Evolutionary conservation across 164 flowering plant genomes (phyloP).

Genomic region (Macadamia tetraphylla): DNA sequence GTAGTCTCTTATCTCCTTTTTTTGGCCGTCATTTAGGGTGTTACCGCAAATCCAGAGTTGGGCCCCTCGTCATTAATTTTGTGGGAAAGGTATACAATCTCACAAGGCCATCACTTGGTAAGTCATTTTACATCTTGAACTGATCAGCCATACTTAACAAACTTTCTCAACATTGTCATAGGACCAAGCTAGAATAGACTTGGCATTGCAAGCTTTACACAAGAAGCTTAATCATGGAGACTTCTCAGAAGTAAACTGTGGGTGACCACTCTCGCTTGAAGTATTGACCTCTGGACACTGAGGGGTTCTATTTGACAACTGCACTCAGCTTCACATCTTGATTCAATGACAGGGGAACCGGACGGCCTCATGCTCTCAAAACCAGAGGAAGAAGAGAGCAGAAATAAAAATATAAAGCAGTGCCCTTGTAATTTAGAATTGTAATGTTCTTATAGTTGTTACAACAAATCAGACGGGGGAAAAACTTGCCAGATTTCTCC

Average conservation of each 20-base stretch:
- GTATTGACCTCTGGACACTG: not conserved
- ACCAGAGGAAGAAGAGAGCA: not conserved
- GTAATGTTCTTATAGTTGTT: not conserved
- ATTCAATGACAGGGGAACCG: not conserved
- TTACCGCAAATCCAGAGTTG: conserved; percentile 64
- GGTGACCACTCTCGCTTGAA: conserved; percentile 2
- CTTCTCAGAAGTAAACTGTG: conserved; percentile 33
- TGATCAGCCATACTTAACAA: not conserved
- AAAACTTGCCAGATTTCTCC: not conserved
- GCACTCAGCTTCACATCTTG: not conserved
- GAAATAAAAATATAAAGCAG: not conserved
- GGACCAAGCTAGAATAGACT: conserved; percentile 50
- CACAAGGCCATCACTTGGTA: not conserved
- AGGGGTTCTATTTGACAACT: not conserved
- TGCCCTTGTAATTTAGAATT: not conserved
- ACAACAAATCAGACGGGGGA: not conserved
- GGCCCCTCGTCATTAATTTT: conserved; percentile 47
- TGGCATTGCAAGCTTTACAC: conserved; percentile 43
- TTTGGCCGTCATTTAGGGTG: conserved; percentile 41
- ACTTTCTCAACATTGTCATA: conserved; percentile 19
- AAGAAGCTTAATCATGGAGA: conserved; percentile 40
- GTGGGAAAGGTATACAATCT: conserved; percentile 42
- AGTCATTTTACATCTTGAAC: not conserved
- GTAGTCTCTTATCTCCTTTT: not conserved
- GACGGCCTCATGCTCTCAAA: not conserved